Base-by-base conservation (phyloP, 331 rosid genomes). In the Pyracantha coccinea region DNA sequence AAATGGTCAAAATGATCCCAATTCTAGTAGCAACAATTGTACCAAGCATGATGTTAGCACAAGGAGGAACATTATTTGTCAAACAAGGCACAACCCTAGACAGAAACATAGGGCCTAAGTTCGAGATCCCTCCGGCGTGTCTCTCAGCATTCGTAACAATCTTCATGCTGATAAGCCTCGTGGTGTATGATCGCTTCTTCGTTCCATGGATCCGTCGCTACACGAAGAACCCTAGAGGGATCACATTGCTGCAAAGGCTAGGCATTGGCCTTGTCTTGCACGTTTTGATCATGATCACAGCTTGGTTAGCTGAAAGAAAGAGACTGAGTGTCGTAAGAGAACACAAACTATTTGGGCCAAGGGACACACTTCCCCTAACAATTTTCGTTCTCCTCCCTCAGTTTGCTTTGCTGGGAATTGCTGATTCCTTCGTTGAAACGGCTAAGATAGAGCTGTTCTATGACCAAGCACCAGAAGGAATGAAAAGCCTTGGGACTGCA, bases 401-500 rank as follows among this genome's bases (percentile, higher is more conserved):
- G 28, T 91, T 85, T 76, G 92, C 90, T 7, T 73, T 93, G 67
- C 53, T 75, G 11, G 96, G 98, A 14, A 68, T 89, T 50, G 93
- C 96, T 3, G 96, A 93, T 45, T 84, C 86, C 31, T 88, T 89
- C 4, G 85, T 81, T 4, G 97, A 93, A 81, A 83, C 85, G 1
- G 97, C 97, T 0, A 89, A 93, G 86, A 21, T 91, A 2, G 98
- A 93, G 78, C 77, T 91, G 17, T 93, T 93, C 78, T 93, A 91
- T 29, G 97, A 89, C 75, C 98, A 93, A 73, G 96, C 98, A 12
- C 98, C 98, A 8, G 77, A 83, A 59, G 84, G 87, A 58, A 89
- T 93, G 97, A 93, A 93, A 61, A 93, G 98, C 82, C 81, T 93
- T 6, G 97, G 97, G 32, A 85, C 98, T 20, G 78, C 94, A 13